These are phyloP conservation scores for Dalbergia cochinchinensis DNA, from an alignment of 306 rosid genomes.

Conservation along the genomic window DNA sequence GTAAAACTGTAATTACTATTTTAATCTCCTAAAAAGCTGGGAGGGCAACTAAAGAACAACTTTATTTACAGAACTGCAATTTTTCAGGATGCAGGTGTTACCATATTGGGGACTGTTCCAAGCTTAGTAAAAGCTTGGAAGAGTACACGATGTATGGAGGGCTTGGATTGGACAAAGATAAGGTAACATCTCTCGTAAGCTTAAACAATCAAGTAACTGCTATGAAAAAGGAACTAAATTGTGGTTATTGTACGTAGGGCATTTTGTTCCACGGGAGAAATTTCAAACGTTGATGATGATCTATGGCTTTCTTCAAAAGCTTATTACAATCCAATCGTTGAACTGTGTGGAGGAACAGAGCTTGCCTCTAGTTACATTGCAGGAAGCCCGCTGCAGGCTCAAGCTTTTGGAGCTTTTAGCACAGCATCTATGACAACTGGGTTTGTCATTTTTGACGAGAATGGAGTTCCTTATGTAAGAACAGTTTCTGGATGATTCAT, in stretches of 20 bases:
- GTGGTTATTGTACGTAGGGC: slow-evolving; percentile 54
- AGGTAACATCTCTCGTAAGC: slow-evolving; percentile 55
- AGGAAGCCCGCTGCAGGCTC: slow-evolving; percentile 79
- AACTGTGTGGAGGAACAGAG: slow-evolving; percentile 89
- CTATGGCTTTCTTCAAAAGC: slow-evolving; percentile 90
- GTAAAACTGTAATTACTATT: neutral
- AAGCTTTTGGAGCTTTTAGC: slow-evolving; percentile 89
- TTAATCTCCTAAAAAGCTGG: slow-evolving; percentile 8
- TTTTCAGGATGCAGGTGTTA: slow-evolving; percentile 88
- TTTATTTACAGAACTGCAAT: slow-evolving; percentile 21
- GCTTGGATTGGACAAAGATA: slow-evolving; percentile 91
- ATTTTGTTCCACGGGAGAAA: slow-evolving; percentile 76
- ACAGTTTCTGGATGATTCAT: neutral
- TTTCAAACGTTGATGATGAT: slow-evolving; percentile 86
- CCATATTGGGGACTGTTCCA: slow-evolving; percentile 90
- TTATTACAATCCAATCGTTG: slow-evolving; percentile 70
- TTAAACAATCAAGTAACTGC: slow-evolving; percentile 15
- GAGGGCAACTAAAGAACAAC: slow-evolving; percentile 8
- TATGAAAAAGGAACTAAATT: slow-evolving; percentile 41
- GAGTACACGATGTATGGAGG: slow-evolving; percentile 78
- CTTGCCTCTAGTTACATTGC: slow-evolving; percentile 71
- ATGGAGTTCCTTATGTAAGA: slow-evolving; percentile 74
- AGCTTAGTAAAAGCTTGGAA: slow-evolving; percentile 93
- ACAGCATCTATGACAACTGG: slow-evolving; percentile 74
- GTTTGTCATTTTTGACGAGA: slow-evolving; percentile 73